Percentiles rank a stretch among this genome's conserved stretches.
Conservation (phyloP, 2,329 filamentous ascomycete species). For the Diplodia mutila region DNA sequence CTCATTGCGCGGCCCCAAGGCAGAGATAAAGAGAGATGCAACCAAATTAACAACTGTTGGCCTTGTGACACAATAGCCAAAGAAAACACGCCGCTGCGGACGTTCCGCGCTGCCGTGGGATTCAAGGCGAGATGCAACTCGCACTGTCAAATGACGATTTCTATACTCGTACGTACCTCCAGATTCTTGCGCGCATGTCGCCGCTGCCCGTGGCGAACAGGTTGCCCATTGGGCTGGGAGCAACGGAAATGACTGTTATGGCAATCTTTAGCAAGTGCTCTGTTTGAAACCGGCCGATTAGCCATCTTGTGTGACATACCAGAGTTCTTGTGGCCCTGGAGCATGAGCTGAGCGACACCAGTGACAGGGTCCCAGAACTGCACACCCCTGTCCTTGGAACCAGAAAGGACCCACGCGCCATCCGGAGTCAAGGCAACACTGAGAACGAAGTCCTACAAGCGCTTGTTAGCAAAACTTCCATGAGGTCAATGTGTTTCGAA, state of each 20-base stretch:
- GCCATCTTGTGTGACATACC: conserved; percentile 50
- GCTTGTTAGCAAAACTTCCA: background rate
- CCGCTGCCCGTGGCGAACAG: conserved; percentile 96
- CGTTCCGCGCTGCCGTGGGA: background rate
- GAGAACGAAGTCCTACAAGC: conserved; percentile 83
- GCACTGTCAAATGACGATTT: background rate
- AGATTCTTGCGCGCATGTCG: conserved; percentile 97
- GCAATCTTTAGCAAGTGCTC: conserved; percentile 1
- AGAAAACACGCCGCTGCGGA: background rate
- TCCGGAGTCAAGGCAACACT: conserved; percentile 95
- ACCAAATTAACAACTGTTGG: background rate
- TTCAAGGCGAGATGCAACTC: background rate
- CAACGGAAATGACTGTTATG: conserved; percentile 82
- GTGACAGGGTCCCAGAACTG: conserved; percentile 98
- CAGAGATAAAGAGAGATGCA: conserved; percentile 9
- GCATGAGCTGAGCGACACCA: conserved; percentile 93
- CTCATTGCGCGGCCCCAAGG: conserved; percentile 8
- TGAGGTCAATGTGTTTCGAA: background rate
- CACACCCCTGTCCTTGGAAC: conserved; percentile 94
- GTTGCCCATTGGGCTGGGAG: conserved; percentile 83
- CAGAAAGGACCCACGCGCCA: conserved; percentile 92
- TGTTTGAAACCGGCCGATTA: background rate
- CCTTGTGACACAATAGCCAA: background rate
- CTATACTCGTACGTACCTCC: conserved; percentile 65
- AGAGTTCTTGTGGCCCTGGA: conserved; percentile 98